Base-by-base conservation (phyloP, 225 moss, liverwort and hornwort species). In the Pleurozium schreberi region DNA sequence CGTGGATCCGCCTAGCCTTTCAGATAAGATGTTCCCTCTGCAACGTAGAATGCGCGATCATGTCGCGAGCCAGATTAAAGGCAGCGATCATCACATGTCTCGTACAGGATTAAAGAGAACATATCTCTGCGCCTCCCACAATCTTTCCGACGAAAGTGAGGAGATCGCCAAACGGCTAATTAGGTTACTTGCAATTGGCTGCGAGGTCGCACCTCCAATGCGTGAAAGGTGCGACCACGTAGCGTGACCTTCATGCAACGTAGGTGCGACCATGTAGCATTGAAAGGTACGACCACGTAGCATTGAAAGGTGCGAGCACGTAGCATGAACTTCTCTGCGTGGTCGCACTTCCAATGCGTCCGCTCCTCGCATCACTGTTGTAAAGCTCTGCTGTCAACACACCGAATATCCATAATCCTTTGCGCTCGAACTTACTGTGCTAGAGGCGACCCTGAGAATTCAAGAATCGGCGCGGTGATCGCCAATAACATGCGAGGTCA, bases 81-180 rank as follows among this genome's bases (percentile, higher is more conserved):
- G 85, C 73, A 47, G 73, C 47, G 33, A 74, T 92, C 38, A 91
- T 88, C 85, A 93, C 69, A 68, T 89, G 90, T 27, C 90, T 91
- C 84, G 42, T 64, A 47, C 61, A 73, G 89, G 85, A 78, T 89
- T 47, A 14, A 91, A 92, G 18, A 97, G 63, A 43, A 95, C 1
- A 8, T 18, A 12, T 90, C 90, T 95, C 94, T 80, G 91, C 93
- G 80, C 94, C 95, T 75, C 90, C 62, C 82, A 81, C 85, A 88
- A 92, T 88, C 85, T 78, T 93, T 73, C 88, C 94, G 60, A 94
- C 92, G 82, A 89, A 95, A 69, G 93, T 90, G 83, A 95, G 93
- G 49, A 91, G 86, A 78, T 38, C 18, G 93, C 88, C 28, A 95
- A 93, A 82, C 87, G 91, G 52, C 91, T 95, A 65, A 95, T 93